Evolutionary conservation across 164 flowering plant genomes (phyloP).

Genomic region (Sextonia rubra): DNA sequence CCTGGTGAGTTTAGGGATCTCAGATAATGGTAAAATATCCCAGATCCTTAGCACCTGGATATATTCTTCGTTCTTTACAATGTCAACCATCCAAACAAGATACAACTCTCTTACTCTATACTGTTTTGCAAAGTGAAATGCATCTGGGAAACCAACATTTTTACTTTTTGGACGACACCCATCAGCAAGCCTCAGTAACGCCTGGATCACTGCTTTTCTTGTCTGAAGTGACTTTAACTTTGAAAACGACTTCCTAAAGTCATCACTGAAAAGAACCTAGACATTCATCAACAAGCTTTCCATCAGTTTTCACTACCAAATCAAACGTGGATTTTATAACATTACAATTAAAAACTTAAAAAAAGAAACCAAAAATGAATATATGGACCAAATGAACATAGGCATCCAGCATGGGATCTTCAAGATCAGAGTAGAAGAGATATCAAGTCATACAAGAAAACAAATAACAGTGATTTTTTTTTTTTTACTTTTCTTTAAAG

Average conservation of each 20-base stretch:
- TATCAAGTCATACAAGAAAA: no score
- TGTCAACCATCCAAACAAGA: slow-evolving; percentile 42
- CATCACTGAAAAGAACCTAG: slow-evolving; percentile 33
- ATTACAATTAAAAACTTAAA: no score
- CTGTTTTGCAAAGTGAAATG: slow-evolving; percentile 26
- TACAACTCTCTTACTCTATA: slow-evolving; percentile 19
- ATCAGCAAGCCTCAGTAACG: slow-evolving; percentile 33
- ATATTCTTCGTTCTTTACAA: slow-evolving; percentile 13
- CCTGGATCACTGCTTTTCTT: slow-evolving; percentile 18
- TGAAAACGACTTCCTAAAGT: slow-evolving; percentile 27
- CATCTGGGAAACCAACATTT: slow-evolving; percentile 1
- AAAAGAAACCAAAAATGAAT: no score
- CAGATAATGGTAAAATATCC: slow-evolving; percentile 63
- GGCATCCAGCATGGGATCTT: no score
- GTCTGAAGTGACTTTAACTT: slow-evolving; percentile 7
- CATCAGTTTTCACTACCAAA: not conserved
- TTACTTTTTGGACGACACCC: slow-evolving; percentile 35
- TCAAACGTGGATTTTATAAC: not conserved
- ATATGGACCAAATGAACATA: no score
- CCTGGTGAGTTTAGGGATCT: slow-evolving; percentile 42
- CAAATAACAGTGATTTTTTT: not conserved
- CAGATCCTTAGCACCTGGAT: slow-evolving; percentile 51
- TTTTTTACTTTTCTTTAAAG: no score
- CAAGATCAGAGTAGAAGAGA: no score
- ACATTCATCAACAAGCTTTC: not conserved